These are phyloP conservation scores for Trametes cingulata DNA, from an alignment of 768 basidiomycete genomes.

Conservation along the genomic window DNA sequence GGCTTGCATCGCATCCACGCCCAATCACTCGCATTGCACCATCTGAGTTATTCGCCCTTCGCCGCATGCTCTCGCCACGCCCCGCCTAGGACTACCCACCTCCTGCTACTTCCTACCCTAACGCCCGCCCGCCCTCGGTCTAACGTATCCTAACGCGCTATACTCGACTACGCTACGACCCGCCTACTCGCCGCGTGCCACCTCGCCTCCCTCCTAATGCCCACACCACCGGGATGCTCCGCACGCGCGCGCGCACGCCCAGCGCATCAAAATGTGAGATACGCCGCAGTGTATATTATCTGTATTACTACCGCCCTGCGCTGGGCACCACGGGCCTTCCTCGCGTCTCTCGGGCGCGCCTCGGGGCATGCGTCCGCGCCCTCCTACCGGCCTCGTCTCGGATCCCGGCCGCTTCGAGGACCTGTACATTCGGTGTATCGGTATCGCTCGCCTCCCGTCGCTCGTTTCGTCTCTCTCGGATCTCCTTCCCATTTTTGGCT, in stretches of 20 bases:
- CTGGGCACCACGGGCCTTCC: background rate
- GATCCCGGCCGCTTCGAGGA: background rate
- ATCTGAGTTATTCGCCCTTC: conserved; percentile 14
- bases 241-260: conserved; percentile 9
- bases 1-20: background rate
- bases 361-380: background rate
- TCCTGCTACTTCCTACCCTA: conserved; percentile 12
- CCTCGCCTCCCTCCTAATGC: background rate
- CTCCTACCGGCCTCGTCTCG: background rate
- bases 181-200: conserved; percentile 5
- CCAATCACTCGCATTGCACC: background rate
- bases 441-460: conserved; percentile 7
- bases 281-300: conserved; percentile 14
- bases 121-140: background rate
- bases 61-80: conserved; percentile 9
- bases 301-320: conserved; percentile 12
- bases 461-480: conserved; percentile 7
- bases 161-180: conserved; percentile 22
- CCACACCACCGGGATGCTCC: background rate
- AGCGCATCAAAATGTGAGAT: conserved; percentile 17
- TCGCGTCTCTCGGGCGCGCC: conserved; percentile 4
- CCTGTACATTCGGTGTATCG: conserved; percentile 23
- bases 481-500: background rate
- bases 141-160: conserved; percentile 6
- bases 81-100: conserved; percentile 2